A percentile compares a stretch with the other conserved stretches of the same genome.
These are phyloP conservation scores for Claviceps pusilla DNA, from an alignment of 2,329 filamentous ascomycete genomes.

Conservation along the genomic window DNA sequence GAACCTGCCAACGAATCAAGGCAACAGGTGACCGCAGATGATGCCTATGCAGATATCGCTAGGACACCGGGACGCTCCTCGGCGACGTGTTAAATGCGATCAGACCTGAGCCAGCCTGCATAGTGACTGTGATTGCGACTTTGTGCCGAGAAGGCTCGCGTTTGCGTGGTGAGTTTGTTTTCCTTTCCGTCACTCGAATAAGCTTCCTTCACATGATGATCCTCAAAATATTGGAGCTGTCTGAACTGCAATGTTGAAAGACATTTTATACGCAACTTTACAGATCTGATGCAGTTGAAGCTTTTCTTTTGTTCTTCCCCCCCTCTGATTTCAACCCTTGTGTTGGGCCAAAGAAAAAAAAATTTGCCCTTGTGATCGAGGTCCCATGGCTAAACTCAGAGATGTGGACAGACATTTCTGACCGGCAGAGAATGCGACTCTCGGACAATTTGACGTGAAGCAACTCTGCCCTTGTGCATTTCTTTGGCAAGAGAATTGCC, in stretches of 20 bases:
- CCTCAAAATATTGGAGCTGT: slow-evolving; percentile 57
- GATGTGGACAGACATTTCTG: neutral
- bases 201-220: slow-evolving; percentile 26
- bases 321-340: neutral
- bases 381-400: neutral
- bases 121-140: no score
- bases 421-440: neutral
- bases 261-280: slow-evolving; percentile 40
- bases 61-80: slow-evolving; percentile 4
- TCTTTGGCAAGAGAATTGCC: neutral
- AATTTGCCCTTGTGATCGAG: neutral
- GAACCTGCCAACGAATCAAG: neutral
- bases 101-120: neutral
- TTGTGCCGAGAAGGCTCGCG: neutral
- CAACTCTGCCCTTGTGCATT: neutral
- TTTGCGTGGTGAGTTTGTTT: neutral
- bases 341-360: neutral
- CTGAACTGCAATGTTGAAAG: slow-evolving; percentile 50
- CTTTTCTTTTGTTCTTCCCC: neutral
- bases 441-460: neutral
- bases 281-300: slow-evolving; percentile 6
- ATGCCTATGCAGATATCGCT: slow-evolving; percentile 4
- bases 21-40: slow-evolving; percentile 1
- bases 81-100: slow-evolving; percentile 2
- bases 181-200: neutral